A percentile compares a stretch with the other conserved stretches of the same genome.
Evolutionary conservation across 805 yeast species (phyloP).

Genomic region (Allodekkera sacchari): DNA sequence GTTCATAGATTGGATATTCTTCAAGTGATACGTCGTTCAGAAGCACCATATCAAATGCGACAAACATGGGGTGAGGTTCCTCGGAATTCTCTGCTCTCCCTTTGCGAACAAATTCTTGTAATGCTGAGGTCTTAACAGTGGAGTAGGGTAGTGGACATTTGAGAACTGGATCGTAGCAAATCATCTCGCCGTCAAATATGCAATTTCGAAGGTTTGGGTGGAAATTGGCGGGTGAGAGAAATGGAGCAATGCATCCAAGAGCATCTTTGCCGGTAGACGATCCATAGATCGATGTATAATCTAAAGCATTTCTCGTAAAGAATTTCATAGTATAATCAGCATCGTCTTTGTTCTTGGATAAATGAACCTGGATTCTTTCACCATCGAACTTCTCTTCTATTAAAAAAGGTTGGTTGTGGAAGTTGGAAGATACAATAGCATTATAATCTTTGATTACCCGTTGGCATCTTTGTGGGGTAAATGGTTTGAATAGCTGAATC

Average conservation of each 20-base stretch:
- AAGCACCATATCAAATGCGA: constrained; percentile 67
- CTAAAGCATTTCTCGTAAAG: constrained; percentile 62
- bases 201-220: constrained; percentile 22
- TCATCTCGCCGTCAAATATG: constrained; percentile 88
- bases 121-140: constrained; percentile 62
- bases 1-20: constrained; percentile 39
- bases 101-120: constrained; percentile 43
- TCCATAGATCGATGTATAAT: constrained; percentile 68
- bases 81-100: constrained; percentile 20
- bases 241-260: constrained; percentile 22
- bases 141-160: constrained; percentile 69
- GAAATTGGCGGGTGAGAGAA: constrained; percentile 25
- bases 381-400: constrained; percentile 95
- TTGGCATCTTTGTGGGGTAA: constrained; percentile 70
- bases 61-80: constrained; percentile 40
- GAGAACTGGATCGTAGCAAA: constrained; percentile 65
- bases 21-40: constrained; percentile 61
- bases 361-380: constrained; percentile 77
- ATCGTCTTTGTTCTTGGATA: constrained; percentile 30
- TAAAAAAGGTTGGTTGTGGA: constrained; percentile 35
- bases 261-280: constrained; percentile 10
- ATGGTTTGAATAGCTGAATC: constrained; percentile 43
- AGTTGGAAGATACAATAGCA: constrained; percentile 32
- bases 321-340: constrained; percentile 34
- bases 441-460: constrained; percentile 44